Evolutionary conservation across 1,284 basidiomycete genomes (phyloP), one percentile per base, ranked within the genome.

Genomic region (Mycena sp.): DNA sequence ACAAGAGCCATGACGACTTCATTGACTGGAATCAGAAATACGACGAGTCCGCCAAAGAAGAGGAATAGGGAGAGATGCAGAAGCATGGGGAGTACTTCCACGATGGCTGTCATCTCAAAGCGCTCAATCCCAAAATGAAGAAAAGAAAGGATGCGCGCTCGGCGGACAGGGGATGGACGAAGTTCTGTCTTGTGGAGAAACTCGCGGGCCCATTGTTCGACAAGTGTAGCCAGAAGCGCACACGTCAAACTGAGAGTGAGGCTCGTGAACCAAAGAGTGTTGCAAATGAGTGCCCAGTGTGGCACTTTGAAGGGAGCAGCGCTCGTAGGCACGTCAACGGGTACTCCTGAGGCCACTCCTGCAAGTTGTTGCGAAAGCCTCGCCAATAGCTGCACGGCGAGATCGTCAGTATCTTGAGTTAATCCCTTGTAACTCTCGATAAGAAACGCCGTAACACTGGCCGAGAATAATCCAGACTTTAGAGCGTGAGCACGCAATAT

Each of bases 401-500:
- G 14, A 17, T 56, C 32, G n/a, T 37, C 52, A 14, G 52, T 26
- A n/a, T 56, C 54, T 16, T 41, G 30, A 2, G 30, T 23, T 19
- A 55, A 21, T n/a, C 26, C 45, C 3, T 26, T 17, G 53, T 55
- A 55, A 11, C 53, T 55, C 17, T 56, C 43, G 19, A 56, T 56
- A 23, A 56, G 43, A 17, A 56, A 56, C 2, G 30, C 41, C 14
- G 54, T 56, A 5, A 56, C 11, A 25, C 43, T 56, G 30, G 54
- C 54, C 7, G 54, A 56, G 25, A 56, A 56, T n/a, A 56, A 32
- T 21, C 54, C 43, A 12, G 54, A 45, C 54, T 56, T 21, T 43
- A 9, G 11, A 21, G 17, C 17, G 43, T 17, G 28, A 35, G n/a
- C 16, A 19, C 17, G 4, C 16, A 17, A 6, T 23, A 11, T 2